These are phyloP conservation scores for Dispira parvispora DNA, from an alignment of 192 early-diverging fungal genomes.

Conservation along the genomic window DNA sequence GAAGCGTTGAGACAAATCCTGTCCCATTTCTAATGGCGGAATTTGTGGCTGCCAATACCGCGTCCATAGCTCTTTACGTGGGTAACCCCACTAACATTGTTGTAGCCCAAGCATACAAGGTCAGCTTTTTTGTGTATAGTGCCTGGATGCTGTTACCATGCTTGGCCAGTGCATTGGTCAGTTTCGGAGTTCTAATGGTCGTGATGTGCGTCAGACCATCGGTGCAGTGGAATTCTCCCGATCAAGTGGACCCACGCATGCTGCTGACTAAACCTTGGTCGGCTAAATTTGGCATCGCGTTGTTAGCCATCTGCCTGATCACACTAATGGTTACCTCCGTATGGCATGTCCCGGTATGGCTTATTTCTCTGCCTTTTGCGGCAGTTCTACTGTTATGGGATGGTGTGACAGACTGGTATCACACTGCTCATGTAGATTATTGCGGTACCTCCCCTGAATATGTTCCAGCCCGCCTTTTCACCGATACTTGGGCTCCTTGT, in stretches of 20 bases:
- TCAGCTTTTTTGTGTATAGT: constrained; percentile 57
- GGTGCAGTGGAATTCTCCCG: too few relatives aligned
- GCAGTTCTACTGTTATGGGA: constrained; percentile 39
- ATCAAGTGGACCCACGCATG: too few relatives aligned
- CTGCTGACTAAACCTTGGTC: too few relatives aligned
- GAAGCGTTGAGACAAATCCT: constrained; percentile 38
- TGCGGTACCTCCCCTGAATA: too few relatives aligned
- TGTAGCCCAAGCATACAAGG: constrained; percentile 54
- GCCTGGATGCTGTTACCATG: constrained; percentile 75
- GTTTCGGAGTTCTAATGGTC: constrained; percentile 27
- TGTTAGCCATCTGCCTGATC: too few relatives aligned
- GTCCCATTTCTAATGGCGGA: constrained; percentile 58
- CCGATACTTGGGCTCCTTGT: too few relatives aligned
- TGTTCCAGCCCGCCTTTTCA: too few relatives aligned
- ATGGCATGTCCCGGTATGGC: background rate
- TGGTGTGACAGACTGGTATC: constrained; percentile 29
- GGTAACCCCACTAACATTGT: constrained; percentile 84
- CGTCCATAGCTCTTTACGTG: constrained; percentile 69
- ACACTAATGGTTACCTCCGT: too few relatives aligned
- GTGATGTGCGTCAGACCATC: too few relatives aligned
- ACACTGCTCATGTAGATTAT: constrained; percentile 10
- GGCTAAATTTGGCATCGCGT: too few relatives aligned
- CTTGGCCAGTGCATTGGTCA: constrained; percentile 29
- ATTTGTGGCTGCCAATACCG: constrained; percentile 60
- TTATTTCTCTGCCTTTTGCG: constrained; percentile 65